These are phyloP conservation scores for Mesembryanthemum crystallinum DNA, from an alignment of 148 eudicot genomes.

Conservation along the genomic window DNA sequence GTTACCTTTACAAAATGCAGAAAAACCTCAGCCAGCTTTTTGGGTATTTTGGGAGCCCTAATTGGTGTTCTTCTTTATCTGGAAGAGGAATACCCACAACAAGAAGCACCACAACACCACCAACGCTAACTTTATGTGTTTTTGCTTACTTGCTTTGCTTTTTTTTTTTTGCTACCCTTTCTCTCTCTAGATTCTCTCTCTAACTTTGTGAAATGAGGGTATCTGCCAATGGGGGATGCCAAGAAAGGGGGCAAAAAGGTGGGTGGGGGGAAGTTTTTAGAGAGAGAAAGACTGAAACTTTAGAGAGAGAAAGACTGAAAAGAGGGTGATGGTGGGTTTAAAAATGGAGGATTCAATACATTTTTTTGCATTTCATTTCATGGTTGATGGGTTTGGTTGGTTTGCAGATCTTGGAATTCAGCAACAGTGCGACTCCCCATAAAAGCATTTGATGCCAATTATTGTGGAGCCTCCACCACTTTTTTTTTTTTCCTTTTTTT, in stretches of 20 bases:
- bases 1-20: slow-evolving; percentile 41
- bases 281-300: background rate
- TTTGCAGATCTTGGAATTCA: slow-evolving; percentile 51
- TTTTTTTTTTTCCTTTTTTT: background rate
- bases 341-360: background rate
- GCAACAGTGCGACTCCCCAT: slow-evolving; percentile 58
- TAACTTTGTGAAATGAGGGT: slow-evolving; percentile 21
- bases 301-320: slow-evolving; percentile 1
- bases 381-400: slow-evolving; percentile 8
- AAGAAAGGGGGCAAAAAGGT: slow-evolving; percentile 15
- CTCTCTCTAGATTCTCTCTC: slow-evolving; percentile 26
- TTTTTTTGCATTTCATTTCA: background rate
- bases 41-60: slow-evolving; percentile 15
- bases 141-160: background rate
- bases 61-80: slow-evolving; percentile 21
- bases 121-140: slow-evolving; percentile 11
- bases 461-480: slow-evolving; percentile 36
- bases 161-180: slow-evolving; percentile 3
- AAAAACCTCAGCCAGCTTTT: background rate
- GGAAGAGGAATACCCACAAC: slow-evolving; percentile 22
- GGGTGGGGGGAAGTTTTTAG: slow-evolving; percentile 5
- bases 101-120: slow-evolving; percentile 9
- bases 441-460: slow-evolving; percentile 59
- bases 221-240: slow-evolving; percentile 35
- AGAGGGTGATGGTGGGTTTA: slow-evolving; percentile 3